phyloP scores from a whole-genome alignment of 192 early-diverging fungal species.

The Chytriomyces hyalinus region DNA sequence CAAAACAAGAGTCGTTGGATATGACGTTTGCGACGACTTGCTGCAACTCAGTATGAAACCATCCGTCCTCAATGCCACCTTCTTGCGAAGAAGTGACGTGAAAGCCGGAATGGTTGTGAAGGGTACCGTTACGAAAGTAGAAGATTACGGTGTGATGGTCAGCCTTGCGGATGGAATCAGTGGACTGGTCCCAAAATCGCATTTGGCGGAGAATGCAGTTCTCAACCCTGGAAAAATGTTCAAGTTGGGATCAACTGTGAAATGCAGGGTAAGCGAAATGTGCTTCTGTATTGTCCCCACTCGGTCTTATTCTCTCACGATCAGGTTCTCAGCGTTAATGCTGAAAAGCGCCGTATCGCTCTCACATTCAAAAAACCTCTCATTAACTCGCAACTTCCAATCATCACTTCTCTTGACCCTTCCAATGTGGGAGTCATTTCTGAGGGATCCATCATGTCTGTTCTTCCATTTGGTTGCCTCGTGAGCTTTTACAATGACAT shows the following conservation, averaged over 20 bases:
- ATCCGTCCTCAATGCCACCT: conserved; percentile 70
- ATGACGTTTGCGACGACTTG: conserved; percentile 76
- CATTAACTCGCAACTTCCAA: conserved; percentile 71
- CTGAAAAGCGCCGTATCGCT: conserved; percentile 58
- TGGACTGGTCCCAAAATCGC: conserved; percentile 74
- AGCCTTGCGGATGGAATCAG: conserved; percentile 51
- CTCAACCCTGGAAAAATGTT: conserved; percentile 79
- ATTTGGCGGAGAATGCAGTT: conserved; percentile 77
- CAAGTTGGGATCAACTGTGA: conserved; percentile 72
- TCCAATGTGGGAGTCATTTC: conserved; percentile 65
- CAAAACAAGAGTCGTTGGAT: conserved; percentile 77
- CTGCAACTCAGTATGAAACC: conserved; percentile 75
- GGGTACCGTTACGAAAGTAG: conserved; percentile 47
- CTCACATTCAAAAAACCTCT: conserved; percentile 80
- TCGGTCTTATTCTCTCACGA: not conserved
- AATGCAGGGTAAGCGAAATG: conserved; percentile 63
- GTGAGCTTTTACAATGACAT: conserved; percentile 82
- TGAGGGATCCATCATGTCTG: conserved; percentile 66
- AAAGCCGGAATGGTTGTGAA: conserved; percentile 65
- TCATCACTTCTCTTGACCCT: conserved; percentile 65
- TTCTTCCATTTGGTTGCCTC: conserved; percentile 70
- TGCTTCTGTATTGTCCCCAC: conserved; percentile 1
- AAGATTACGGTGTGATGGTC: conserved; percentile 47
- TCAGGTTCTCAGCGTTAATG: conserved; percentile 60
- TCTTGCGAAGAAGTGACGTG: conserved; percentile 72